phyloP scores from a whole-genome alignment of 345 rosid genomes.

The Heritiera littoralis region DNA sequence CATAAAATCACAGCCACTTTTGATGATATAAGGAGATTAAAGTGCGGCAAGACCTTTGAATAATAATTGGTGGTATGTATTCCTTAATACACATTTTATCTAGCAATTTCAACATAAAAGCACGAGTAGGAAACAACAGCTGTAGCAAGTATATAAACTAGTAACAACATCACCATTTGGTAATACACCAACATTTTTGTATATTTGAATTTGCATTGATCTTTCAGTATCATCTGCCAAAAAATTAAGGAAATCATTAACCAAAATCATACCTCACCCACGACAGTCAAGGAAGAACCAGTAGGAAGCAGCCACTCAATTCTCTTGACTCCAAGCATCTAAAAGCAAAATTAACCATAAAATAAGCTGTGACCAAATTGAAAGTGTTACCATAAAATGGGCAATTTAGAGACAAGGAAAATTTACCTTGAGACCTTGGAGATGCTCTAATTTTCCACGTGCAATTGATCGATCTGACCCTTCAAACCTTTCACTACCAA shows the following conservation, averaged over 20 bases:
- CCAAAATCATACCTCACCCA: conserved; percentile 75
- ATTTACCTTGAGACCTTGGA: conserved; percentile 89
- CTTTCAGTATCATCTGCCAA: background rate
- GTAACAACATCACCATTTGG: background rate
- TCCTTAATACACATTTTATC: too few species aligned
- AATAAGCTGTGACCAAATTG: conserved; percentile 17
- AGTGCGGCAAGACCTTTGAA: too few species aligned
- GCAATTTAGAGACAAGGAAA: conserved; percentile 22
- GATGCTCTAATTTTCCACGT: conserved; percentile 89
- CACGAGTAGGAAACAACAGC: too few species aligned
- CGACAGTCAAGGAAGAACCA: conserved; percentile 87
- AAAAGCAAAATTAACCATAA: conserved; percentile 31
- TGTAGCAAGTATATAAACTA: background rate
- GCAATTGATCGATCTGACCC: conserved; percentile 96
- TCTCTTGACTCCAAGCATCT: conserved; percentile 98
- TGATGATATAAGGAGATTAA: too few species aligned
- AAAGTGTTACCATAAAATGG: background rate
- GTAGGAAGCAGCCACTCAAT: conserved; percentile 91
- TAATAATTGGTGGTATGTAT: too few species aligned
- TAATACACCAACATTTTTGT: background rate
- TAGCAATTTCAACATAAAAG: too few species aligned
- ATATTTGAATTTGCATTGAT: background rate
- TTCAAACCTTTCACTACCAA: conserved; percentile 83
- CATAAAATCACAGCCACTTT: too few species aligned
- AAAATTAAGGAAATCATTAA: background rate